Evolutionary conservation across 2,329 filamentous ascomycete species (phyloP), one percentile per base, ranked within the genome.

Genomic region (Huntiella moniliformis): DNA sequence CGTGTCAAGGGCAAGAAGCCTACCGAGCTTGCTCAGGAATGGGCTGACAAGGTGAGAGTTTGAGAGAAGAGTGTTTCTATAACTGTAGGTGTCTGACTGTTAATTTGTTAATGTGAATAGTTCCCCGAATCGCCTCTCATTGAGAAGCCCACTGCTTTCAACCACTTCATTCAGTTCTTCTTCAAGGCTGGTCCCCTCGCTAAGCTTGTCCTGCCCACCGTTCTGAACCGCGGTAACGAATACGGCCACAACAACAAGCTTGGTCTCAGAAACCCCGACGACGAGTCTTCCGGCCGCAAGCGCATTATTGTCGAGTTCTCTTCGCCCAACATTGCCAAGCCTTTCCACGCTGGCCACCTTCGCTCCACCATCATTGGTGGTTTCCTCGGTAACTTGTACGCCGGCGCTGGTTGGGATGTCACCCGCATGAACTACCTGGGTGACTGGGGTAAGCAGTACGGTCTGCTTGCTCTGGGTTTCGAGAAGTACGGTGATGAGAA

Each of bases 241-340:
- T 93, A 55, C 47, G 83, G 83, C 51, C 70, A 71, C 56, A 79
- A 81, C 61, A 63, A 63, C 17, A 65, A 65, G 48, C 60, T 74
- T 32, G 79, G 77, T 5, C 63, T 79, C 33, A 69, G 67, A 52
- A 75, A 85, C 56, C 68, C 71, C 34, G 63, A 66, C 16, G 70
- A 83, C 56, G 68, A 74, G 5, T 68, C 65, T 44, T 66, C 70
- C 49, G 75, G 71, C 51, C 67, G 66, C 54, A 83, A 83, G 67
- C 72, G 70, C 50, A 71, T 76, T 36, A 73, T 91, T 44, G 72
- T 91, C 54, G 83, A 91, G 56, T 91, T 88, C 61, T 85, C 79
- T 5, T 86, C 80, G 5, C 83, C 84, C 43, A 91, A 91, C 59
- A 86, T 91, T 50, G 83, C 83, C 39, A 88, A 88, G 63, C 82